Conservation (phyloP, 176 grass and related monocot genomes). For the Musa beccarii region DNA sequence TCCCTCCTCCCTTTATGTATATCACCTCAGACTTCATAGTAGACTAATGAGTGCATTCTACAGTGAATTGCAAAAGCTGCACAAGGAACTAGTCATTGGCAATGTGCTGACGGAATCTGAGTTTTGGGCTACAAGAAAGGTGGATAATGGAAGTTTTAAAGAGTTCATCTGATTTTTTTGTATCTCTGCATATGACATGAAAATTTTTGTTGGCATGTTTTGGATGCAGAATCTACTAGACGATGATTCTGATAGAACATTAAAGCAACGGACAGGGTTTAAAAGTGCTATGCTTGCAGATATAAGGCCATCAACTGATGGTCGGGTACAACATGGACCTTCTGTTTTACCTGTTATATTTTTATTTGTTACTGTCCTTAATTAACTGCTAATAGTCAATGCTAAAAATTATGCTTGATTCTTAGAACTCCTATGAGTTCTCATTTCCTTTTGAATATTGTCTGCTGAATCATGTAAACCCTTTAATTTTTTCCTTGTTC, state of each 20-base stretch:
- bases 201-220: conserved; percentile 5
- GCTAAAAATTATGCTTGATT: conserved; percentile 3
- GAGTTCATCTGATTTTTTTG: neutral
- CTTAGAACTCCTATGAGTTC: neutral
- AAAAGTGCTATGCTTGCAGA: conserved; percentile 90
- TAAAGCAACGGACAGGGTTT: conserved; percentile 77
- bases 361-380: conserved; percentile 5
- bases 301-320: conserved; percentile 85
- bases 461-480: neutral
- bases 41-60: neutral
- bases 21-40: neutral
- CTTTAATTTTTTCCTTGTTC: conserved; percentile 25
- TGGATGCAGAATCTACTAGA: conserved; percentile 77
- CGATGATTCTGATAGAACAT: conserved; percentile 43
- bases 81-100: conserved; percentile 86
- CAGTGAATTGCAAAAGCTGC: conserved; percentile 89
- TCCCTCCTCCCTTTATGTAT: neutral
- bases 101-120: conserved; percentile 75
- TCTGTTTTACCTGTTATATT: conserved; percentile 24
- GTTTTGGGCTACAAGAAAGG: conserved; percentile 98
- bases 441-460: neutral
- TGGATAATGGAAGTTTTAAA: conserved; percentile 4
- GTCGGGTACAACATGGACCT: conserved; percentile 56
- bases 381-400: conserved; percentile 11
- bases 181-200: neutral